These are phyloP conservation scores for Blumeria hordei DNA, from an alignment of 2,329 filamentous ascomycete genomes.

Conservation along the genomic window DNA sequence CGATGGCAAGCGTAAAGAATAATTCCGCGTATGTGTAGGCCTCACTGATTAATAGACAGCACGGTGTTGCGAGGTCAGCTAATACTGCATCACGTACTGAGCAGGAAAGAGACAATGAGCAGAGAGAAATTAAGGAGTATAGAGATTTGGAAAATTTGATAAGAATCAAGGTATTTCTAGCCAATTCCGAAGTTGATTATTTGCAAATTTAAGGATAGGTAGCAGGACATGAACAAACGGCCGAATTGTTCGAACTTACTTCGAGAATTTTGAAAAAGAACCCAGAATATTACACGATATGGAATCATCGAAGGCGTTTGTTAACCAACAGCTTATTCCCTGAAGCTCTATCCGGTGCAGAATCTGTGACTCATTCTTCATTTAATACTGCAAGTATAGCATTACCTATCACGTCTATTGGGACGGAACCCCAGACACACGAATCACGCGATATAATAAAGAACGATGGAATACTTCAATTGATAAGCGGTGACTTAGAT, in stretches of 20 bases:
- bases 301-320: conserved; percentile 63
- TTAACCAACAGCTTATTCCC: conserved; percentile 33
- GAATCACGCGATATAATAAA: conserved; percentile 18
- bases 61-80: conserved; percentile 54
- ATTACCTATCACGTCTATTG: conserved; percentile 21
- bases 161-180: conserved; percentile 30
- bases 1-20: conserved; percentile 17
- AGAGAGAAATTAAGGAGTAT: conserved; percentile 54
- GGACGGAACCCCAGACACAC: conserved; percentile 21
- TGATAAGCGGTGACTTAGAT: conserved; percentile 48
- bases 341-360: conserved; percentile 27
- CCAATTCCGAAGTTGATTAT: not conserved
- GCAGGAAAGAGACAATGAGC: conserved; percentile 45
- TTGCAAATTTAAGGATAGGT: conserved; percentile 6
- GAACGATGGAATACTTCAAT: conserved; percentile 25
- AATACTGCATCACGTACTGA: conserved; percentile 35
- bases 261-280: conserved; percentile 53
- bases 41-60: conserved; percentile 27
- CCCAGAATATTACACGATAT: conserved; percentile 76
- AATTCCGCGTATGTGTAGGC: conserved; percentile 4
- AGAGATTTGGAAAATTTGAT: conserved; percentile 44
- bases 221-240: conserved; percentile 15
- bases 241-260: conserved; percentile 38
- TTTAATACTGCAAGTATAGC: not conserved
- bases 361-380: not conserved